Base-by-base conservation (phyloP, 352 stramenopile species). In the Pythium aristosporum region DNA sequence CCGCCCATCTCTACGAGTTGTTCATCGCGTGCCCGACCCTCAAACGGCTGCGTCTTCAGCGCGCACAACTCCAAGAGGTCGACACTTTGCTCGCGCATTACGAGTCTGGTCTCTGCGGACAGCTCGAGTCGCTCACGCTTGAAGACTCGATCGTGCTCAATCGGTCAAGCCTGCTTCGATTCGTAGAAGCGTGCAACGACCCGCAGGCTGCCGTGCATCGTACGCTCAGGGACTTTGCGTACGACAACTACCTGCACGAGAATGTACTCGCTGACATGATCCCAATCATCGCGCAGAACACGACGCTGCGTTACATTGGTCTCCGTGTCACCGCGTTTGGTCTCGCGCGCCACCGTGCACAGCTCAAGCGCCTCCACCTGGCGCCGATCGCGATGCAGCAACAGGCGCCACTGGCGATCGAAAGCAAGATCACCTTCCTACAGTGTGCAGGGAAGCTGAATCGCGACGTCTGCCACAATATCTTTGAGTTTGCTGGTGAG, bases 171-270 rank as follows among this genome's bases (percentile, higher is more conserved):
- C 4, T 69, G 20, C 15, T 69, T 10, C 36, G 25, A 0, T 54
- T 69, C 6, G 25, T 69, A 1, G 23, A 20, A 2, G 28, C 41
- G 3, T 65, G 50, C 41, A 69, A 69, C 21, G 41, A 65, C 18
- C 30, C 10, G 1, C 16, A 18, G 9, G 49, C 9, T 16, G 16
- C 16, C 3, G 15, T 69, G 9, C 30, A 64, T 34, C 63, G 34
- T 28, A 25, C 37, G 2, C 54, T 69, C 47, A 54, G 56, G 11
- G 55, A 69, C 32, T 69, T 69, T 37, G 55, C 54, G 16, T 69
- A 57, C 50, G 63, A 69, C 55, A 64, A 65, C 32, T 69, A 69
- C 34, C 63, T 69, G 32, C 55, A 69, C 12, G 63, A 63, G 18
- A 57, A 20, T 39, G 20, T 65, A 3, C 34, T 69, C 2, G 42